These are phyloP conservation scores for Narthecium ossifragum DNA, from an alignment of 106 monocot species.

Conservation along the genomic window DNA sequence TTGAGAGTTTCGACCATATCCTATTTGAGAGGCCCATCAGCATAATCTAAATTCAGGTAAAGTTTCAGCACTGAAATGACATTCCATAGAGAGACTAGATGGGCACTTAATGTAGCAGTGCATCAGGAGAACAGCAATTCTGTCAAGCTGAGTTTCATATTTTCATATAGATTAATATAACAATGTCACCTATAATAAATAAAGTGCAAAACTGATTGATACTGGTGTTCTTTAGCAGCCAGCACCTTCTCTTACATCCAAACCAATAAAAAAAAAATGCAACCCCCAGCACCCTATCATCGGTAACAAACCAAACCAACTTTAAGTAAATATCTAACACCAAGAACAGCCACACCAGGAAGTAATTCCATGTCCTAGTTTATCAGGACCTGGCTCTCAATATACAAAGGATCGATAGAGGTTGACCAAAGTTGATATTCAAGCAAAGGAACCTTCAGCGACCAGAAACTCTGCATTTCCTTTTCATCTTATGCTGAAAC, in stretches of 20 bases:
- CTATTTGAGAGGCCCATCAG: no score
- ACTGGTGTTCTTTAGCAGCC: constrained; percentile 25
- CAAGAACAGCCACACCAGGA: neutral
- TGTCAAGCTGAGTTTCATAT: no score
- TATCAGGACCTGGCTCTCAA: neutral
- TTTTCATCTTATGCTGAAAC: no score
- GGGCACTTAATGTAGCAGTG: no score
- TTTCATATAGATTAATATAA: no score
- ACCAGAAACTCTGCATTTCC: neutral
- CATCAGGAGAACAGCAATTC: no score
- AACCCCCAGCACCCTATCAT: constrained; percentile 7
- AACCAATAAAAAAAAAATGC: neutral
- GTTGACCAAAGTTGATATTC: neutral
- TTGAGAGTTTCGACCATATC: no score
- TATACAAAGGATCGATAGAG: neutral
- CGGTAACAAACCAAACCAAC: constrained; percentile 6
- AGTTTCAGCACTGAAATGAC: no score
- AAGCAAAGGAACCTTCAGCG: neutral
- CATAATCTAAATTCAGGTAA: no score
- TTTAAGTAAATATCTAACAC: neutral
- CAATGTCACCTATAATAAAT: neutral
- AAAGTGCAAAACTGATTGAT: constrained; percentile 26
- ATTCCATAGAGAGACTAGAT: no score
- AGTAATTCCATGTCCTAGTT: neutral
- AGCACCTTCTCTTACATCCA: constrained; percentile 22